Base-by-base conservation (phyloP, 2,329 filamentous ascomycete genomes). In the Alternaria rosae region DNA sequence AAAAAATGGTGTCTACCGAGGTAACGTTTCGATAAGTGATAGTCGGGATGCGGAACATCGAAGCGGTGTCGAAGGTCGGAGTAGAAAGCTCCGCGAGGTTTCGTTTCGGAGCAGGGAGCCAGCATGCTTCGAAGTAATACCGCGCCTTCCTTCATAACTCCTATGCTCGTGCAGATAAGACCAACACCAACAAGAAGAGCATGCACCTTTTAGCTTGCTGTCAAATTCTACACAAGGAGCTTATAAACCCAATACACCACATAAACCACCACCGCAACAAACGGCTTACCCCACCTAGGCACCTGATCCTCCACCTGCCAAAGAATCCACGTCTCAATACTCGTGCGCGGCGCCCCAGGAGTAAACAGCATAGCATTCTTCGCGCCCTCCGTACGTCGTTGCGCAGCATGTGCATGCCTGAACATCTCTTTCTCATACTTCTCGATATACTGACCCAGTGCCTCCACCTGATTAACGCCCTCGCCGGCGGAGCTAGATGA, bases 321-420 rank as follows among this genome's bases (percentile, higher is more conserved):
- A 4, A 66, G n/a, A 4, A 70, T 44, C 60, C 62, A 82, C 25
- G 66, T 77, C 23, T 82, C 79, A 55, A 87, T 82, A 15, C 80
- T 74, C 5, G 77, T 72, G 45, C 80, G 73, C 17, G 85, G 85
- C 10, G 81, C 80, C 3, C 80, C 82, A 4, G 80, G 77, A 0
- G 82, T 84, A 61, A 84, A 83, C 67, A 86, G 80, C 81, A 83
- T 85, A 41, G 81, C 76, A 28, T 77, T 74, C 69, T 82, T 82
- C 68, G 81, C 69, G 57, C 85, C 83, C 50, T 82, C 82, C 10
- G 79, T 81, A 57, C 74, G 43, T 42, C 74, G 65, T 54, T 78
- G 73, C n/a, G 67, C 77, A 45, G 68, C 66, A 13, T 73, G 76
- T n/a, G 76, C 76, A 8, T 76, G 67, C n/a, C 47, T 57, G 52